Evolutionary conservation across 768 basidiomycete species (phyloP), one percentile per base, ranked within the genome.

Genomic region (Russula brevipes): DNA sequence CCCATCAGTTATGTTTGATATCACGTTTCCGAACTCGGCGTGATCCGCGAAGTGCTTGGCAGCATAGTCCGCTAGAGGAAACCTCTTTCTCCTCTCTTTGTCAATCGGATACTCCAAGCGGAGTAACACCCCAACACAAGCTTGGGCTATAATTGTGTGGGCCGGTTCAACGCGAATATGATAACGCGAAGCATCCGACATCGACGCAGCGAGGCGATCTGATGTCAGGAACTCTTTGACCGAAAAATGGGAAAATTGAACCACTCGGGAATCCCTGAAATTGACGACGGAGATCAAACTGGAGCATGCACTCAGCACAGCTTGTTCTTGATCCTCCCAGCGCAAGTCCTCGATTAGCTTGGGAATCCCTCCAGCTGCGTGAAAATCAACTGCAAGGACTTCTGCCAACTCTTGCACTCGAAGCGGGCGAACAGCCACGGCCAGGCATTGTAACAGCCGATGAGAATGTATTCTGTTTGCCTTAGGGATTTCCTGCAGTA

Each of bases 41-140:
- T 54, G 53, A 16, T 54, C 53, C 10, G 39, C 53, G 19, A 54
- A 54, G 53, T 54, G 38, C 36, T 24, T 38, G 36, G 52, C 52
- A 14, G 42, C 51, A 35, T 60, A 60, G 5, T 44, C 8, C 5
- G 42, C 51, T 1, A 60, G 50, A 35, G 51, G 59, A 17, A 16
- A 45, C n/a, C 9, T 19, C 33, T 44, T 36, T 2, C 16, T 46
- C 12, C 10, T 16, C 45, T 38, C 51, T 5, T 19, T 24, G 36
- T 60, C 19, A 1, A 33, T 45, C 14, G 49, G 49, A 36, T 19
- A 19, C 36, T 53, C 51, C 51, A 53, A 38, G 38, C 36, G n/a
- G 51, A 53, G 51, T 19, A 53, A 36, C 35, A 53, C 35, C 1
- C 52, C 51, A 19, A 53, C 19, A 53, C 51, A 53, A 19, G 51